Evolutionary conservation across 768 basidiomycete species (phyloP).

Genomic region (Boletus tomentosulus): DNA sequence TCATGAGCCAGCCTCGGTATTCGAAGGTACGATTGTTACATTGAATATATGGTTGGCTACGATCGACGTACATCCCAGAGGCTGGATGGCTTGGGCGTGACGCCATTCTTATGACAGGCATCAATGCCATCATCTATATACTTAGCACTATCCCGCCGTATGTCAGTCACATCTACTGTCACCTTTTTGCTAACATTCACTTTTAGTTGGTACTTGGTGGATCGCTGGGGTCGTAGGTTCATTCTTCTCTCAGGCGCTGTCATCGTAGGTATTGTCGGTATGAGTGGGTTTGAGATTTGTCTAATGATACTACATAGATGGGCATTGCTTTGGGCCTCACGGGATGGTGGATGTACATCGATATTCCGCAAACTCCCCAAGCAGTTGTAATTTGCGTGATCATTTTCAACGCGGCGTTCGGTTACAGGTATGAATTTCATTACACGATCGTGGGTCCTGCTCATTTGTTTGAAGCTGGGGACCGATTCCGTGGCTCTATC

Average conservation of each 20-base stretch:
- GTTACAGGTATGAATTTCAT: constrained; percentile 56
- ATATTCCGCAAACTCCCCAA: constrained; percentile 77
- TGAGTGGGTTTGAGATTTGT: constrained; percentile 1
- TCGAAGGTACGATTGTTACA: constrained; percentile 60
- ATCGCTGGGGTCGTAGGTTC: constrained; percentile 82
- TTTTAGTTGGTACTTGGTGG: constrained; percentile 87
- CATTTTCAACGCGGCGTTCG: constrained; percentile 91
- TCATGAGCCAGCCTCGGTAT: constrained; percentile 64
- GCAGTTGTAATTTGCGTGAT: constrained; percentile 89
- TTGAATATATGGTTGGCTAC: not conserved
- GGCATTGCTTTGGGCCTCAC: constrained; percentile 71
- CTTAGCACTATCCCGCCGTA: constrained; percentile 81
- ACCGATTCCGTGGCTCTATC: constrained; percentile 83
- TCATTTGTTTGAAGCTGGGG: constrained; percentile 54
- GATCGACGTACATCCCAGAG: constrained; percentile 43
- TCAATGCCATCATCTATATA: constrained; percentile 81
- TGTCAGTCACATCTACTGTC: constrained; percentile 24
- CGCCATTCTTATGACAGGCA: constrained; percentile 93
- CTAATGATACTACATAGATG: constrained; percentile 51
- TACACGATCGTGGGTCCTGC: not conserved
- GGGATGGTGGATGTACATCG: constrained; percentile 93
- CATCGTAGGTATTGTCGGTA: constrained; percentile 44
- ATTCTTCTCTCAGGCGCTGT: constrained; percentile 87
- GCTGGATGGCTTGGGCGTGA: constrained; percentile 95
- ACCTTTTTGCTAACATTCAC: constrained; percentile 6